Conservation (phyloP, 2,329 filamentous ascomycete species). For the Colletotrichum euphorbiae region DNA sequence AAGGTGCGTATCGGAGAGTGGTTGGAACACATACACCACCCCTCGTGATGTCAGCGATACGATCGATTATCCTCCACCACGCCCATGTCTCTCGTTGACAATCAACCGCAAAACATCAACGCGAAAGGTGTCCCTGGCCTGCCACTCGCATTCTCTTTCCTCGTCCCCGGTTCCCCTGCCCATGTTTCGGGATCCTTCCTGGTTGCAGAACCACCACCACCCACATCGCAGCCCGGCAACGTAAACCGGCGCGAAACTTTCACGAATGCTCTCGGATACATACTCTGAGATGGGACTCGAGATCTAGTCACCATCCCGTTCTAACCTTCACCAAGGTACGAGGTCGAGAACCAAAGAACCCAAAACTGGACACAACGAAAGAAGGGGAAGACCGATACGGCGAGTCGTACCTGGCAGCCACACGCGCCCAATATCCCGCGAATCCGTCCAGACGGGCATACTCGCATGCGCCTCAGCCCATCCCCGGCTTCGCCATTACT, state of each 20-base stretch:
- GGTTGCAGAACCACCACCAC: conserved; percentile 7
- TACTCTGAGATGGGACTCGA: background rate
- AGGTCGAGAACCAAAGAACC: background rate
- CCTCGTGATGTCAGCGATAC: conserved; percentile 28
- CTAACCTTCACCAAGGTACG: background rate
- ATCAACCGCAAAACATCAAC: background rate
- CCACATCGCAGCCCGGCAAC: background rate
- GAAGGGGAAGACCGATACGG: background rate
- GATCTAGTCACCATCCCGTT: background rate
- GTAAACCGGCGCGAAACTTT: background rate
- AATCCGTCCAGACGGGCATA: conserved; percentile 1
- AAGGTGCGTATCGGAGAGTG: conserved; percentile 5
- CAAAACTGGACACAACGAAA: background rate
- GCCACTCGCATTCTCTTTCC: conserved; percentile 28
- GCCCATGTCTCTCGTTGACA: background rate
- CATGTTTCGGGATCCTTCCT: background rate
- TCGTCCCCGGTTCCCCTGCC: background rate
- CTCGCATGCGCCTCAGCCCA: conserved; percentile 20
- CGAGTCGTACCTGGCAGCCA: background rate
- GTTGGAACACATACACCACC: conserved; percentile 6
- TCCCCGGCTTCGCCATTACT: conserved; percentile 22
- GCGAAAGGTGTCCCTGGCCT: conserved; percentile 11
- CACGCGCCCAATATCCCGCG: background rate
- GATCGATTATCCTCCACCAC: background rate
- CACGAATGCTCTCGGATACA: background rate